Evolutionary conservation across 2,329 filamentous ascomycete genomes (phyloP).

Genomic region (Ceratocystis diversiconidia): DNA sequence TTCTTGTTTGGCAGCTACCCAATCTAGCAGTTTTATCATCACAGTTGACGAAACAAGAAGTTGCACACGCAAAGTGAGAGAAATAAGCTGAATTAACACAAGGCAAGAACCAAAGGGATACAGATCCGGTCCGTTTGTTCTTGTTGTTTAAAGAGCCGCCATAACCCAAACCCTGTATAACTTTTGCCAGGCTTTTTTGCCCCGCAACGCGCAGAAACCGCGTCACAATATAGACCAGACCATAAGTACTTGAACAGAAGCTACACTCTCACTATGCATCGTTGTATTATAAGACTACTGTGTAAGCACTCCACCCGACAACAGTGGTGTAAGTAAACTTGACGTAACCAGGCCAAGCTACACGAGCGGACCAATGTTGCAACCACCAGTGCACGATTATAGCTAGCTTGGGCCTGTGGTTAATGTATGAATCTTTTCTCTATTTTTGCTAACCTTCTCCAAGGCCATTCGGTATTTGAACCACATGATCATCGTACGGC

Average conservation of each 20-base stretch:
- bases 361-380: background rate
- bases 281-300: background rate
- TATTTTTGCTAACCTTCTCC: background rate
- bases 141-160: background rate
- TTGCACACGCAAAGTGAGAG: background rate
- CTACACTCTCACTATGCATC: background rate
- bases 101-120: background rate
- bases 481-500: background rate
- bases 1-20: background rate
- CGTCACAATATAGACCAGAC: background rate
- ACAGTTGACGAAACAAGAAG: background rate
- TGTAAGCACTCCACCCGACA: too few species aligned
- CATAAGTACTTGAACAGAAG: background rate
- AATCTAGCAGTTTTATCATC: background rate
- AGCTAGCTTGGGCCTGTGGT: background rate
- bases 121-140: background rate
- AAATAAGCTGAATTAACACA: background rate
- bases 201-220: constrained; percentile 10
- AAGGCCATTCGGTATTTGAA: background rate
- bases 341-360: too few species aligned
- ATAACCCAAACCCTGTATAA: background rate
- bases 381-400: background rate
- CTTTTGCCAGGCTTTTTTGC: background rate
- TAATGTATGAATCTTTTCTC: background rate
- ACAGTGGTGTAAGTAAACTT: too few species aligned